Percentiles rank a stretch among this genome's conserved stretches.
Evolutionary conservation across 2,329 filamentous ascomycete species (phyloP).

Genomic region (Paramyrothecium sp.): DNA sequence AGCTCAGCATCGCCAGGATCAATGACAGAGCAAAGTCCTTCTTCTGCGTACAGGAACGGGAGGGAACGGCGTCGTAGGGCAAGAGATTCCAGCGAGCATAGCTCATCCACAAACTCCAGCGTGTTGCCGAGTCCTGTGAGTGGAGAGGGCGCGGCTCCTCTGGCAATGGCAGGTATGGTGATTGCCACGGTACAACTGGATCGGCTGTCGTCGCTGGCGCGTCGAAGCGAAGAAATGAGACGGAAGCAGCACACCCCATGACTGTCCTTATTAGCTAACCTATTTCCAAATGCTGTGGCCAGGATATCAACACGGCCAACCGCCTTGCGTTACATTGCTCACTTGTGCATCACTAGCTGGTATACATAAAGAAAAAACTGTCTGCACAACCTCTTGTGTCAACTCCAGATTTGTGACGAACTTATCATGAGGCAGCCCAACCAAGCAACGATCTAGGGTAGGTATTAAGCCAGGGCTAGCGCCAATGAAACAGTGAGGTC

Average conservation of each 20-base stretch:
- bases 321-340: too few relatives aligned
- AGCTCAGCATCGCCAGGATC: slow-evolving; percentile 13
- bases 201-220: slow-evolving; percentile 25
- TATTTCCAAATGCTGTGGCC: too few relatives aligned
- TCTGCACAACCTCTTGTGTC: too few relatives aligned
- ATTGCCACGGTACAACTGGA: slow-evolving; percentile 29
- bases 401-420: too few relatives aligned
- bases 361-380: too few relatives aligned
- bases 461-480: background rate
- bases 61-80: slow-evolving; percentile 27
- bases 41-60: slow-evolving; percentile 16
- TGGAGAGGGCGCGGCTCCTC: slow-evolving; percentile 17
- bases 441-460: background rate
- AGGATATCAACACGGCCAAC: too few relatives aligned
- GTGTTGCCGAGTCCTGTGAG: slow-evolving; percentile 14
- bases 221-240: slow-evolving; percentile 8
- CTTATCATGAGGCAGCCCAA: background rate
- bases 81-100: slow-evolving; percentile 23
- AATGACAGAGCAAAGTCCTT: slow-evolving; percentile 4
- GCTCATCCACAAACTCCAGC: slow-evolving; percentile 17
- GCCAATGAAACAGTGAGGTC: background rate
- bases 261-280: too few relatives aligned
- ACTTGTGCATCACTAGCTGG: too few relatives aligned
- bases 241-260: slow-evolving; percentile 1
- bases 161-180: slow-evolving; percentile 23